Evolutionary conservation across 2,329 filamentous ascomycete species (phyloP).

Genomic region (Tolypocladium ophioglossoides): DNA sequence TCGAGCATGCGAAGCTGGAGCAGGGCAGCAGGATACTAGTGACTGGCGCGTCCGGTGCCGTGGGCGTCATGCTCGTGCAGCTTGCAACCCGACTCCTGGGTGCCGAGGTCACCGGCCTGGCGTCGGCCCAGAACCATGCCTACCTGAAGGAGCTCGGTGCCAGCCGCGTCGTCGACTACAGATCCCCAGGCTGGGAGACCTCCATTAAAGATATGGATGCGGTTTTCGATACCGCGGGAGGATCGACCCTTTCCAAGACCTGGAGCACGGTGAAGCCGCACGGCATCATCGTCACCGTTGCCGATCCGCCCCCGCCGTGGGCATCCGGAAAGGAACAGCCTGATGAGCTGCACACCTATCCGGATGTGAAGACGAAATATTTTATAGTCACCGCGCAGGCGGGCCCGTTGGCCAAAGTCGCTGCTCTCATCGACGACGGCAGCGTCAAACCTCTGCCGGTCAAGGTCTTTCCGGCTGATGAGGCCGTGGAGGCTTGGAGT

Average conservation of each 20-base stretch:
- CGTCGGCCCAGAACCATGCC: slow-evolving; percentile 10
- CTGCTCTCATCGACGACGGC: slow-evolving; percentile 11
- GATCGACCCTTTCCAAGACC: slow-evolving; percentile 12
- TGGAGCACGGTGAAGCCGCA: slow-evolving; percentile 18
- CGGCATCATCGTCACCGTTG: slow-evolving; percentile 23
- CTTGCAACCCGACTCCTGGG: slow-evolving; percentile 11
- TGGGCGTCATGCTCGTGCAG: slow-evolving; percentile 18
- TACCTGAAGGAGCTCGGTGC: slow-evolving; percentile 12
- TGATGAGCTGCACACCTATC: slow-evolving; percentile 6
- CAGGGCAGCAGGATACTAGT: slow-evolving; percentile 12
- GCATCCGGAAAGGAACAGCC: slow-evolving; percentile 13
- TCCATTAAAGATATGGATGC: slow-evolving; percentile 13
- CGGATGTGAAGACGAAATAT: slow-evolving; percentile 14
- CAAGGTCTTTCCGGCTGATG: slow-evolving; percentile 10
- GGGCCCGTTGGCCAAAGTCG: slow-evolving; percentile 8
- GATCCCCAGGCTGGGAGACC: slow-evolving; percentile 10
- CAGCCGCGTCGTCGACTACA: slow-evolving; percentile 16
- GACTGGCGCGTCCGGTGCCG: slow-evolving; percentile 19
- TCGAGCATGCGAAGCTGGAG: slow-evolving; percentile 7
- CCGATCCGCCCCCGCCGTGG: slow-evolving; percentile 22
- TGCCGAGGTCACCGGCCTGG: slow-evolving; percentile 17
- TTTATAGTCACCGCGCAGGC: slow-evolving; percentile 17
- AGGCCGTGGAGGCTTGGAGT: slow-evolving; percentile 15
- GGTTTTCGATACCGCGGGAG: slow-evolving; percentile 21
- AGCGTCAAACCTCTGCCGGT: slow-evolving; percentile 10